Conservation (phyloP, 768 basidiomycete genomes). For the Steccherinum ochraceum region DNA sequence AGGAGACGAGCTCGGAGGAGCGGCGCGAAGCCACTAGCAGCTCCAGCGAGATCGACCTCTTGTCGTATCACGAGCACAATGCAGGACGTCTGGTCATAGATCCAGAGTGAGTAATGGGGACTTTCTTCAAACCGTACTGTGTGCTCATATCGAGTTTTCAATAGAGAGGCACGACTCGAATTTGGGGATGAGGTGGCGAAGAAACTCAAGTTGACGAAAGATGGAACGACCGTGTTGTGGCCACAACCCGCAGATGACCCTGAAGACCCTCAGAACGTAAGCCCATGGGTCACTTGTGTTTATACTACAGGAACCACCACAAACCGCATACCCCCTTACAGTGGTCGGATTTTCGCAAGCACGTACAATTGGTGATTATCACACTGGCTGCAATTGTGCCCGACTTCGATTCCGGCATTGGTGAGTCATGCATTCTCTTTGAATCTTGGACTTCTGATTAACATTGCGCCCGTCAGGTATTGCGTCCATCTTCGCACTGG, state of each 20-base stretch:
- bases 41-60: conserved; percentile 24
- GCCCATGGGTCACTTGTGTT: conserved; percentile 8
- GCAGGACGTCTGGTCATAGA: conserved; percentile 60
- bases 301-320: not conserved
- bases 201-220: conserved; percentile 47
- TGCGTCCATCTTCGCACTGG: conserved; percentile 55
- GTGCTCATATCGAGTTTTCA: not conserved
- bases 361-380: conserved; percentile 50
- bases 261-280: conserved; percentile 59
- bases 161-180: conserved; percentile 56
- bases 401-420: conserved; percentile 62
- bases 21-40: not conserved
- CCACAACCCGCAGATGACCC: conserved; percentile 61
- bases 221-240: conserved; percentile 62
- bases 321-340: conserved; percentile 21
- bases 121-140: not conserved
- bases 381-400: conserved; percentile 62
- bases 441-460: not conserved
- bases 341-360: conserved; percentile 50
- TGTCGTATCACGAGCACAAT: conserved; percentile 43
- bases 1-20: not conserved
- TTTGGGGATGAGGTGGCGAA: conserved; percentile 51
- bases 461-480: conserved; percentile 34
- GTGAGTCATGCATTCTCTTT: conserved; percentile 23
- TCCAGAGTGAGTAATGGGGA: conserved; percentile 38